These are phyloP conservation scores for Diutina ranongensis DNA, from an alignment of 1,139 yeast species.

Conservation along the genomic window DNA sequence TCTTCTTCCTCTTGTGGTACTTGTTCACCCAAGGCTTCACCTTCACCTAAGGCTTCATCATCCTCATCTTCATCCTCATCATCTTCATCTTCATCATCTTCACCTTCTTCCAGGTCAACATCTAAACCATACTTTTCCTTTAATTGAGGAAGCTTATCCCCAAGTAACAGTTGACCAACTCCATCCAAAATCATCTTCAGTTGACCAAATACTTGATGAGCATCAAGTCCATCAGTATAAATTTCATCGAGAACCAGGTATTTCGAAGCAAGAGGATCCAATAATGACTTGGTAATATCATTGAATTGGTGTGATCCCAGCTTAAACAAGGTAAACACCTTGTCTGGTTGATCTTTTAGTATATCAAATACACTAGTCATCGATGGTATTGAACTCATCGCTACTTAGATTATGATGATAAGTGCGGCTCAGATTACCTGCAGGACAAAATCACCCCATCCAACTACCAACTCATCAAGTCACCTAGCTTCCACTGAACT, in stretches of 20 bases:
- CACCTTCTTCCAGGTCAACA: constrained; percentile 7
- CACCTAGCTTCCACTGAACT: no score
- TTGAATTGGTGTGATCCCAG: constrained; percentile 14
- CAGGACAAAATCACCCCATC: no score
- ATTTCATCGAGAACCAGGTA: constrained; percentile 74
- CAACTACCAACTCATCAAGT: neutral
- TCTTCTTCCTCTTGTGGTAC: constrained; percentile 11
- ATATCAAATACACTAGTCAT: constrained; percentile 2
- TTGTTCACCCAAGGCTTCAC: constrained; percentile 4
- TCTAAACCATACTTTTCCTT: constrained; percentile 8
- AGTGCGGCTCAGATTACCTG: no score
- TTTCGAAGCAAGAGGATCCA: constrained; percentile 55
- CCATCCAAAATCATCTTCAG: constrained; percentile 73
- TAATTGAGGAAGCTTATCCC: constrained; percentile 28
- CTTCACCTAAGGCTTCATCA: constrained; percentile 7
- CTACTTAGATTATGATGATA: no score
- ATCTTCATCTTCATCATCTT: constrained; percentile 17
- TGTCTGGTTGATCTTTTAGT: neutral
- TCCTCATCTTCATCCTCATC: constrained; percentile 13
- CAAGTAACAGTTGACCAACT: constrained; percentile 45
- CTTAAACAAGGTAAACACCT: neutral
- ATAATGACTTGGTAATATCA: constrained; percentile 35
- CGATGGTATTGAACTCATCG: neutral
- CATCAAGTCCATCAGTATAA: constrained; percentile 76
- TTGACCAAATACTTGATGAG: constrained; percentile 91